These are phyloP conservation scores for Cichorium intybus DNA, from an alignment of 140 eudicot species.

Conservation along the genomic window DNA sequence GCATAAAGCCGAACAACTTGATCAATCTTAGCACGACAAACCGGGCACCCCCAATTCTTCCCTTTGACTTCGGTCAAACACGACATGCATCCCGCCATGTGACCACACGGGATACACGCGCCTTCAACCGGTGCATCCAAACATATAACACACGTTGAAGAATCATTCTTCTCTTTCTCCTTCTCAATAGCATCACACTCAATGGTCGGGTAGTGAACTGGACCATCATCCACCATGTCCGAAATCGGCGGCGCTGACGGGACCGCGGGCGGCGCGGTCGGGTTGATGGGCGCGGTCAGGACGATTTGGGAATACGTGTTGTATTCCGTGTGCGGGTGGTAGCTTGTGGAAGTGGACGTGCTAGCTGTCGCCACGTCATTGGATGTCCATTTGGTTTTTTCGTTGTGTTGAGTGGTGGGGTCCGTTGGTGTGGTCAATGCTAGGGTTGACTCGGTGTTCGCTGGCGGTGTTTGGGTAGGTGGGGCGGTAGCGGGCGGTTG, in stretches of 20 bases:
- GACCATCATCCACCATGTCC: constrained; percentile 58
- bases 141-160: constrained; percentile 85
- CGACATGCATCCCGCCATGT: constrained; percentile 98
- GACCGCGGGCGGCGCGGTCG: constrained; percentile 24
- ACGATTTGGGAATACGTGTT: constrained; percentile 31
- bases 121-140: constrained; percentile 95
- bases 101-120: constrained; percentile 98
- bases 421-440: constrained; percentile 41
- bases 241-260: constrained; percentile 68
- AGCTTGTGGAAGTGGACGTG: constrained; percentile 24
- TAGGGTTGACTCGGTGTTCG: constrained; percentile 51
- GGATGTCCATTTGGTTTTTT: constrained; percentile 14
- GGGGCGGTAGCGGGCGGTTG: constrained; percentile 36
- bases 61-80: constrained; percentile 79
- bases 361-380: constrained; percentile 42
- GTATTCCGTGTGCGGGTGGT: constrained; percentile 29
- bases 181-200: constrained; percentile 38
- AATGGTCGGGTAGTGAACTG: constrained; percentile 72
- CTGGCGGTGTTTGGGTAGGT: constrained; percentile 49
- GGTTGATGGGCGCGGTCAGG: constrained; percentile 32
- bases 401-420: constrained; percentile 7
- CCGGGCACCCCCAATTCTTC: constrained; percentile 98
- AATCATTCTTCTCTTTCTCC: constrained; percentile 29
- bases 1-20: constrained; percentile 81
- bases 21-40: constrained; percentile 86